Percentiles rank a stretch among this genome's conserved stretches.
Conservation (phyloP, 2,329 filamentous ascomycete genomes). For the Knufia fluminis region DNA sequence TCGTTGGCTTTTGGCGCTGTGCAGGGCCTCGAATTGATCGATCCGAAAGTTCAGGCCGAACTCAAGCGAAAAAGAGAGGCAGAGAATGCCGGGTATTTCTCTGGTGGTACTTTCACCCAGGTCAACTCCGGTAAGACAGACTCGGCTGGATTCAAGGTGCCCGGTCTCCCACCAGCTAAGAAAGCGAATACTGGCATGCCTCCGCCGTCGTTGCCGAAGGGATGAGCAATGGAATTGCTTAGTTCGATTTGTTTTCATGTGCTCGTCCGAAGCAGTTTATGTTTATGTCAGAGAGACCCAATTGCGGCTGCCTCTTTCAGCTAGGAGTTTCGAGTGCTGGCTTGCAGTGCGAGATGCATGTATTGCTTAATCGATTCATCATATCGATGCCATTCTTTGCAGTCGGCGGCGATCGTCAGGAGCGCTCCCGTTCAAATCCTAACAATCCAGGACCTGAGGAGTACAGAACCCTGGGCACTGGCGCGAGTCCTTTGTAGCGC, state of each 20-base stretch:
- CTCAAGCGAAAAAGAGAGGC: conserved; percentile 83
- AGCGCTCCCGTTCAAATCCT: neutral
- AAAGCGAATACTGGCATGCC: conserved; percentile 56
- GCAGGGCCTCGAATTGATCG: conserved; percentile 88
- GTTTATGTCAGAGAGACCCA: neutral
- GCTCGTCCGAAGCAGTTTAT: neutral
- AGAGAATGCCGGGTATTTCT: conserved; percentile 94
- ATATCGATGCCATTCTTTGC: no score
- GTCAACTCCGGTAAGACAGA: conserved; percentile 38
- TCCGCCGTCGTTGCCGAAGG: conserved; percentile 29
- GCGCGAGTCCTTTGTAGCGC: neutral
- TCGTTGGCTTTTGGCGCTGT: conserved; percentile 89
- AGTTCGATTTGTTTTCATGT: neutral
- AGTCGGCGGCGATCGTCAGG: no score
- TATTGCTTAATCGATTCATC: no score
- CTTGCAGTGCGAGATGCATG: no score
- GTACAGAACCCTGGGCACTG: no score
- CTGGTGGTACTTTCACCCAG: conserved; percentile 93
- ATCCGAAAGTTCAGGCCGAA: conserved; percentile 83
- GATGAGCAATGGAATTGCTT: neutral
- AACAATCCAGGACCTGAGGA: neutral
- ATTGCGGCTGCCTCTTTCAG: neutral
- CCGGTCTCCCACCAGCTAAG: conserved; percentile 63
- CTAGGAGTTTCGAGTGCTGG: no score
- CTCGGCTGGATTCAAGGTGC: conserved; percentile 68